Evolutionary conservation across 148 eudicot genomes (phyloP).

Genomic region (Vaccinium darrowii): DNA sequence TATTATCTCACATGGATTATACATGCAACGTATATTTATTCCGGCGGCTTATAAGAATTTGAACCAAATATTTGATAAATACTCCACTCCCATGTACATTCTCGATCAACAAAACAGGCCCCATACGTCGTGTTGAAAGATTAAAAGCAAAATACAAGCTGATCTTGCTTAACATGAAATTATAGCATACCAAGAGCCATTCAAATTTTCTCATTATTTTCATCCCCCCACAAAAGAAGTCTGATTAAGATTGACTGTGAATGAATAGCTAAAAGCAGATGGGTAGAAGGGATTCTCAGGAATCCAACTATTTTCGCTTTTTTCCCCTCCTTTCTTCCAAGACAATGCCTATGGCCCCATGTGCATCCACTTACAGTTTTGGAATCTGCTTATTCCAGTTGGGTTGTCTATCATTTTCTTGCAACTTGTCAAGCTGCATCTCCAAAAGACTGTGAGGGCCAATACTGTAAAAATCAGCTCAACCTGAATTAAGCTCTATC

Average conservation of each 20-base stretch:
- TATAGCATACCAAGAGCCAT: not conserved
- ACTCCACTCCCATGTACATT: too few relatives aligned
- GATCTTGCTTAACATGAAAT: not conserved
- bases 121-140: too few relatives aligned
- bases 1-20: too few relatives aligned
- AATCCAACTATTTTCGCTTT: not conserved
- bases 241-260: not conserved
- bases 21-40: too few relatives aligned
- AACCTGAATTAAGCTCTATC: not conserved
- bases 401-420: not conserved
- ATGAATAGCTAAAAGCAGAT: not conserved
- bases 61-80: too few relatives aligned
- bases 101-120: too few relatives aligned
- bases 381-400: not conserved
- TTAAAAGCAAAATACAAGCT: too few relatives aligned
- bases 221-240: not conserved
- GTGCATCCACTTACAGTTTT: not conserved
- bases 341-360: not conserved
- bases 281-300: not conserved
- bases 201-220: not conserved
- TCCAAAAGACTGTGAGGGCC: not conserved
- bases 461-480: not conserved
- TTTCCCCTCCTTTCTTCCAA: not conserved
- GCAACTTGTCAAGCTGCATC: constrained; percentile 3
- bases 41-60: too few relatives aligned